These are phyloP conservation scores for Pichia sp. DNA, from an alignment of 1,139 yeast species.

Conservation along the genomic window DNA sequence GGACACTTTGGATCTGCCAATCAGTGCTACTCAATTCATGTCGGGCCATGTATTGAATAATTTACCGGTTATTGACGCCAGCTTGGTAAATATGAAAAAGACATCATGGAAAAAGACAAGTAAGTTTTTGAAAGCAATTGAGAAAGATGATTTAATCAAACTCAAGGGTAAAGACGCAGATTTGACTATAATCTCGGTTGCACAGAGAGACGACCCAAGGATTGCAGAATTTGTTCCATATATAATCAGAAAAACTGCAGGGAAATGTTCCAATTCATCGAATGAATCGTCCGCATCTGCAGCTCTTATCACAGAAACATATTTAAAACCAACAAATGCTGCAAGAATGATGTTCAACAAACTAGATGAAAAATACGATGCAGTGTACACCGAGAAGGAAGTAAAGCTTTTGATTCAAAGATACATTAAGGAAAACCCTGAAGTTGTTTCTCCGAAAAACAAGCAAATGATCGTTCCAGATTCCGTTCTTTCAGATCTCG, in stretches of 20 bases:
- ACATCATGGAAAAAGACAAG: constrained; percentile 88
- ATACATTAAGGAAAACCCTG: constrained; percentile 43
- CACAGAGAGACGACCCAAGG: constrained; percentile 36
- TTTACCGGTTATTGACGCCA: constrained; percentile 42
- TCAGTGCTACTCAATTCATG: constrained; percentile 67
- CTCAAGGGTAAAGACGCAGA: constrained; percentile 78
- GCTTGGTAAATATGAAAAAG: constrained; percentile 57
- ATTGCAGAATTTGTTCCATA: constrained; percentile 60
- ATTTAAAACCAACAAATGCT: constrained; percentile 49
- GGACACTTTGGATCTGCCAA: constrained; percentile 50
- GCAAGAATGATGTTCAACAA: constrained; percentile 43
- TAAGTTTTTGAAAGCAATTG: constrained; percentile 79
- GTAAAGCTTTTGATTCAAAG: constrained; percentile 42
- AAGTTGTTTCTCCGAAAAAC: constrained; percentile 38
- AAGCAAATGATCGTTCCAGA: constrained; percentile 49
- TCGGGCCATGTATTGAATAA: constrained; percentile 60
- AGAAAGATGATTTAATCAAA: constrained; percentile 56
- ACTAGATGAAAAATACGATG: constrained; percentile 29
- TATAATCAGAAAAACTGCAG: constrained; percentile 26
- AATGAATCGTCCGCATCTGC: too few species aligned
- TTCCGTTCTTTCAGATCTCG: constrained; percentile 29
- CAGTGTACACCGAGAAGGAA: constrained; percentile 45
- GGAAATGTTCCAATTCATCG: neutral
- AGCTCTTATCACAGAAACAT: constrained; percentile 24
- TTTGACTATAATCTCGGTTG: constrained; percentile 45